phyloP scores from a whole-genome alignment of 306 rosid genomes.

The Prunus salicina region DNA sequence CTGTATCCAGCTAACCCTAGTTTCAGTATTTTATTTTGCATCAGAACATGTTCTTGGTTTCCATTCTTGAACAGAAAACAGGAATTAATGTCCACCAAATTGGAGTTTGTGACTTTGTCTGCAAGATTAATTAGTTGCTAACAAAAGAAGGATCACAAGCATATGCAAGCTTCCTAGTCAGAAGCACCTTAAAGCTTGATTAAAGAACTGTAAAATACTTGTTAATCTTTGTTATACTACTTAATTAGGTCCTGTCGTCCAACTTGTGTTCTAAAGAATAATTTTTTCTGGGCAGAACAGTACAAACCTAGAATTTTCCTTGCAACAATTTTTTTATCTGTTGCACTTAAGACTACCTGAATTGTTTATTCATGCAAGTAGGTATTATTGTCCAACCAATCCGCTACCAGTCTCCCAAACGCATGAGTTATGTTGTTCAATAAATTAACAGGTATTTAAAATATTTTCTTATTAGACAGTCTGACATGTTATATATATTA shows the following conservation, averaged over 20 bases:
- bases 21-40: not conserved
- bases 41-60: not conserved
- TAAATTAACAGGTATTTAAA: not conserved
- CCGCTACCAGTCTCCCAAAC: conserved; percentile 9
- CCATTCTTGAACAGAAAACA: not conserved
- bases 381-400: not conserved
- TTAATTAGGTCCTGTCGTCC: conserved; percentile 1
- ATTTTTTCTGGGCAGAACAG: not conserved
- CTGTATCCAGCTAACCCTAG: not conserved
- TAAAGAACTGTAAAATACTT: not conserved
- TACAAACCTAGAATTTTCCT: conserved; percentile 16
- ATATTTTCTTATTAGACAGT: not conserved
- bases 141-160: conserved; percentile 22
- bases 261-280: conserved; percentile 10
- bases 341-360: not conserved
- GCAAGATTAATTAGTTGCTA: conserved; percentile 13
- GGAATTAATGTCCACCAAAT: conserved; percentile 5
- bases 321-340: not conserved
- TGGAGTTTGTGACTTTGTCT: conserved; percentile 15
- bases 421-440: conserved; percentile 5
- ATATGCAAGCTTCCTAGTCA: conserved; percentile 16
- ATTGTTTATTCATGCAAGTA: not conserved
- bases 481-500: not conserved
- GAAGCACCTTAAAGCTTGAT: conserved; percentile 7
- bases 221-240: not conserved